These are phyloP conservation scores for Puccinia hordei DNA, from an alignment of 1,284 basidiomycete species.

Conservation along the genomic window DNA sequence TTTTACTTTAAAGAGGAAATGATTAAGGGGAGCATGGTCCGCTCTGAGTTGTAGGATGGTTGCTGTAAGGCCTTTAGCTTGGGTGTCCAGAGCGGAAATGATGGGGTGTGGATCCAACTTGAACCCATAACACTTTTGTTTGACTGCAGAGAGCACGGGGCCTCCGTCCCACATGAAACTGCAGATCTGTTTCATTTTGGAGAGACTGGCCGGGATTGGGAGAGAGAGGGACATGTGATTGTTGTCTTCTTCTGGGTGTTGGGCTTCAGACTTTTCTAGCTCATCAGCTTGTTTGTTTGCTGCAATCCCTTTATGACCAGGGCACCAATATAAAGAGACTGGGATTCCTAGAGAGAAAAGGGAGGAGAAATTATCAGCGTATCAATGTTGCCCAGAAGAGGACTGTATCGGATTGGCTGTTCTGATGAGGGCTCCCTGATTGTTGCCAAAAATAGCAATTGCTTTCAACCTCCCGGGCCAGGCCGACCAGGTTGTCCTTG, in stretches of 20 bases:
- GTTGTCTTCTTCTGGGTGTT: not conserved
- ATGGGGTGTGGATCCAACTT: not conserved
- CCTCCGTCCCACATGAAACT: not conserved
- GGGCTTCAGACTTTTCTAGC: not conserved
- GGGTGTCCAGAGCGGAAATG: not conserved
- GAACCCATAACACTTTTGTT: not conserved
- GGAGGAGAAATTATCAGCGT: not conserved
- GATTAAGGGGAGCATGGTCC: slow-evolving; percentile 13
- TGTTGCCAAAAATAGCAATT: slow-evolving; percentile 8
- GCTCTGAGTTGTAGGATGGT: slow-evolving; percentile 23
- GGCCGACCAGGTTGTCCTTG: not conserved
- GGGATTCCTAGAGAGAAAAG: not conserved
- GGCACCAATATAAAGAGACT: slow-evolving; percentile 8
- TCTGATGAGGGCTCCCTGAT: not conserved
- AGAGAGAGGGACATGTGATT: not conserved
- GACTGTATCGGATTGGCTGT: not conserved
- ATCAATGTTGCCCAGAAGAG: slow-evolving; percentile 12
- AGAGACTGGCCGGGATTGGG: not conserved
- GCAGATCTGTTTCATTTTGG: not conserved
- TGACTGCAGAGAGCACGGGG: not conserved
- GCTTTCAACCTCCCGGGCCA: not conserved
- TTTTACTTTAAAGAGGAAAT: slow-evolving; percentile 6
- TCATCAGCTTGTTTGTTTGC: not conserved
- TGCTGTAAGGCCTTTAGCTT: slow-evolving; percentile 1
- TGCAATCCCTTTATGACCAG: not conserved